Base-by-base conservation (phyloP, 257 asterid genomes). In the Handroanthus guayacan region DNA sequence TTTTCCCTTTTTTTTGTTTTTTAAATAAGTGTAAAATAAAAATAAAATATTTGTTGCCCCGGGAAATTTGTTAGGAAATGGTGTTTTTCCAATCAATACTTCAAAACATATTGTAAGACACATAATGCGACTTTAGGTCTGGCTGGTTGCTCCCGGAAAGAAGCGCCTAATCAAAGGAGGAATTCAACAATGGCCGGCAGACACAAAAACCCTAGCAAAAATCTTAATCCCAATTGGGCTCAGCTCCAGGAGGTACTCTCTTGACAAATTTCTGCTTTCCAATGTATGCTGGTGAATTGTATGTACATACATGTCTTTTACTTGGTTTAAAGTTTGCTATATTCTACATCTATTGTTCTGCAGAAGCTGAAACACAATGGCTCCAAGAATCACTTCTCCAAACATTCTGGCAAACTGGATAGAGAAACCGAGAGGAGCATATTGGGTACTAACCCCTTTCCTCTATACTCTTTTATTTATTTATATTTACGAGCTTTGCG, bases 221-320 rank as follows among this genome's bases (percentile, higher is more conserved):
- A 61, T 18, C 94, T 86, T 65, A 92, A 95, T 75, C 99, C 99
- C 43, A 95, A 95, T 79, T 95, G 99, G 99, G 90, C 87, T 75
- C 95, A 84, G 86, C 96, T 94, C 48, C 91, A 84, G 76, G 84
- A 91, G 87, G 99, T 91, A 78, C 3, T 5, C 5, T 51, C 62
- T 12, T 57, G 16, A 2, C 16, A 10, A 56, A 7, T 45, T n/a
- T 48, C 57, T 20, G 25, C 55, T 55, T 61, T 52, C 43, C 38
- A 34, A 45, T 9, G 9, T 44, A 13, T 71, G 6, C 62, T 34
- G 60, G 13, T 47, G 4, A 43, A 12, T 13, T 54, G 3, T 71
- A 12, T 74, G 45, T 57, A 25, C 16, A 18, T 65, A n/a, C 62
- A 17, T 54, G 17, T 65, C 17, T 14, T 62, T 47, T 64, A 54